Evolutionary conservation across 768 basidiomycete species (phyloP).

Genomic region (Boletus rex-veris): DNA sequence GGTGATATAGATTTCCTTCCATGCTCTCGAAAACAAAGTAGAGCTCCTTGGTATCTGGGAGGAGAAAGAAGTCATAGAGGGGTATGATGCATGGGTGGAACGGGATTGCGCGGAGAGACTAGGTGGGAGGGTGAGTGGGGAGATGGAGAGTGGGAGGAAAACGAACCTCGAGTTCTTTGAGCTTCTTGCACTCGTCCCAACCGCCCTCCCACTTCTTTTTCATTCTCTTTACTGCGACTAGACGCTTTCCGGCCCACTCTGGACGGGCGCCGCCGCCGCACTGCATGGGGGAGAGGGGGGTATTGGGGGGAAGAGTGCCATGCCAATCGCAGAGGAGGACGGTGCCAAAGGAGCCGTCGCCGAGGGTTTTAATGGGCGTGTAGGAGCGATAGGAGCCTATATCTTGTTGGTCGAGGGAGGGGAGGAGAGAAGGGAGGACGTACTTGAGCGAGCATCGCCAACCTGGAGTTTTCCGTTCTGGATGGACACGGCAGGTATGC

Average conservation of each 20-base stretch:
- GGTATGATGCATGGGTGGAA: slow-evolving; percentile 98
- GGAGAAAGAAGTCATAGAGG: slow-evolving; percentile 97
- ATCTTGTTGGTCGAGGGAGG: slow-evolving; percentile 1
- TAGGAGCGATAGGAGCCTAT: slow-evolving; percentile 84
- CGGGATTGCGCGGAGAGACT: slow-evolving; percentile 94
- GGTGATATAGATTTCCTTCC: slow-evolving; percentile 99
- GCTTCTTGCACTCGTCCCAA: slow-evolving; percentile 93
- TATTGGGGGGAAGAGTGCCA: slow-evolving; percentile 88
- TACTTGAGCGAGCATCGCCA: slow-evolving; percentile 69
- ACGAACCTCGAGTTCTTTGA: slow-evolving; percentile 93
- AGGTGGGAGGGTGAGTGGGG: slow-evolving; percentile 16
- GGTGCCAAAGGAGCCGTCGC: slow-evolving; percentile 97
- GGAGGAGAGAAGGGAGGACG: slow-evolving; percentile 31
- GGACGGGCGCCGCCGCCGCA: slow-evolving; percentile 88
- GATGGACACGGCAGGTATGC: slow-evolving; percentile 74
- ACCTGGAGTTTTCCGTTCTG: slow-evolving; percentile 66
- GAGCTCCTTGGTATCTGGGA: slow-evolving; percentile 93
- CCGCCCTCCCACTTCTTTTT: slow-evolving; percentile 97
- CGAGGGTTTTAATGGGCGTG: slow-evolving; percentile 93
- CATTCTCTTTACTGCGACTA: slow-evolving; percentile 98
- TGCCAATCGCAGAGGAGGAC: slow-evolving; percentile 99
- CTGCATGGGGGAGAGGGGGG: slow-evolving; percentile 91
- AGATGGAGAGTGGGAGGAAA: slow-evolving; percentile 13
- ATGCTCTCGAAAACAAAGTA: slow-evolving; percentile 99
- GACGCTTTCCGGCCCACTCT: slow-evolving; percentile 90